Evolutionary conservation across 192 early-diverging fungal genomes (phyloP).

Genomic region (Rhizophagus clarus): DNA sequence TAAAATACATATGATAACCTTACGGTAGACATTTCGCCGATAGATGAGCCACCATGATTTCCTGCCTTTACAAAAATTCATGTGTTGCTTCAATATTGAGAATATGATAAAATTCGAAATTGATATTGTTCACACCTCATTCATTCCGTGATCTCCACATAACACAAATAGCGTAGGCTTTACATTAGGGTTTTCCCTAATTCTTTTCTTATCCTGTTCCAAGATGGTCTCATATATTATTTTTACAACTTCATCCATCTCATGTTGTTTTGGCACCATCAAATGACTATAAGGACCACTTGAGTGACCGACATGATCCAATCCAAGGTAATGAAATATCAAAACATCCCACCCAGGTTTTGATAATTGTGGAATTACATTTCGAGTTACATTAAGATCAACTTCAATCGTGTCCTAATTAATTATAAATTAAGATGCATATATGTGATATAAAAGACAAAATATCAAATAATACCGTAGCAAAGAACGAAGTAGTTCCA

Average conservation of each 20-base stretch:
- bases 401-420: slow-evolving; percentile 74
- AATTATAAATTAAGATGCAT: background rate
- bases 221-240: slow-evolving; percentile 53
- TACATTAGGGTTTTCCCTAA: slow-evolving; percentile 36
- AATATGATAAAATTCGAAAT: background rate
- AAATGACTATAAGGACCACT: slow-evolving; percentile 66
- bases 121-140: slow-evolving; percentile 53
- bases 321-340: slow-evolving; percentile 81
- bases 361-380: slow-evolving; percentile 59
- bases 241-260: slow-evolving; percentile 73
- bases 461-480: slow-evolving; percentile 56
- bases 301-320: slow-evolving; percentile 82
- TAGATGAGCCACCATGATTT: slow-evolving; percentile 63
- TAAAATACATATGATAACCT: slow-evolving; percentile 21
- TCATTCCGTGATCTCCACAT: slow-evolving; percentile 86
- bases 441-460: background rate
- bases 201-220: slow-evolving; percentile 48
- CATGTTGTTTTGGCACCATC: slow-evolving; percentile 75
- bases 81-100: background rate
- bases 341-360: slow-evolving; percentile 66
- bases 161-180: slow-evolving; percentile 73
- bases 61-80: slow-evolving; percentile 40
- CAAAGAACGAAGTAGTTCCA: slow-evolving; percentile 68
- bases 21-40: slow-evolving; percentile 55
- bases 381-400: slow-evolving; percentile 71